Conservation (phyloP, 2,329 filamentous ascomycete species). For the Sphaceloma murrayae region DNA sequence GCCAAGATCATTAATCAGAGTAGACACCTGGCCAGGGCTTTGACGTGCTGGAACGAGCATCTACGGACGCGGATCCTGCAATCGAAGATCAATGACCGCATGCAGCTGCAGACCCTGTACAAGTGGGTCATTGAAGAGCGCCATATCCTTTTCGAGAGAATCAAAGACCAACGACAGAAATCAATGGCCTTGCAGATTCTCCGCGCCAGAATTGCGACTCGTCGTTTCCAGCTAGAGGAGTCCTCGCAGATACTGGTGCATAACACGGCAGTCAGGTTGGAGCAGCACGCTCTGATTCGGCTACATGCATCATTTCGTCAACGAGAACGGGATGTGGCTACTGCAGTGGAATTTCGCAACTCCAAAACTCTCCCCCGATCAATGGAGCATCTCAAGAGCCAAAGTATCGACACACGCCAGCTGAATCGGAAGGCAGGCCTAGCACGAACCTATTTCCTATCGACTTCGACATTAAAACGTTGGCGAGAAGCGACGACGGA, state of each 20-base stretch:
- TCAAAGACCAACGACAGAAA: conserved; percentile 25
- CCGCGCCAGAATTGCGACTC: conserved; percentile 14
- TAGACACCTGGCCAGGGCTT: conserved; percentile 48
- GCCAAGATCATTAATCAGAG: conserved; percentile 42
- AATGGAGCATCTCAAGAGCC: conserved; percentile 30
- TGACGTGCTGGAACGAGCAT: conserved; percentile 53
- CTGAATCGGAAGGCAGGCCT: conserved; percentile 46
- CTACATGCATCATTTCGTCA: conserved; percentile 25
- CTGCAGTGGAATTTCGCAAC: conserved; percentile 36
- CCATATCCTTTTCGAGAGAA: conserved; percentile 33
- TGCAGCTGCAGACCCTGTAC: conserved; percentile 48
- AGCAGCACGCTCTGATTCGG: conserved; percentile 24
- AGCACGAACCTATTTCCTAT: conserved; percentile 48
- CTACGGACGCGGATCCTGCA: conserved; percentile 46
- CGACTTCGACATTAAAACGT: conserved; percentile 39
- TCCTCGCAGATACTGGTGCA: conserved; percentile 21
- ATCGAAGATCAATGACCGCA: conserved; percentile 46
- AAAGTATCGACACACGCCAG: conserved; percentile 36
- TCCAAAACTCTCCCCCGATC: conserved; percentile 32
- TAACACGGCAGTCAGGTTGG: conserved; percentile 23
- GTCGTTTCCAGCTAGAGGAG: conserved; percentile 18
- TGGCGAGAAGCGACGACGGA: conserved; percentile 45
- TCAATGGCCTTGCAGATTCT: conserved; percentile 20
- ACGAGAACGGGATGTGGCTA: conserved; percentile 29
- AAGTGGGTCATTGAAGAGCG: conserved; percentile 50